These are phyloP conservation scores for Cystofilobasidium capitatum DNA, from an alignment of 768 basidiomycete species.

Conservation along the genomic window DNA sequence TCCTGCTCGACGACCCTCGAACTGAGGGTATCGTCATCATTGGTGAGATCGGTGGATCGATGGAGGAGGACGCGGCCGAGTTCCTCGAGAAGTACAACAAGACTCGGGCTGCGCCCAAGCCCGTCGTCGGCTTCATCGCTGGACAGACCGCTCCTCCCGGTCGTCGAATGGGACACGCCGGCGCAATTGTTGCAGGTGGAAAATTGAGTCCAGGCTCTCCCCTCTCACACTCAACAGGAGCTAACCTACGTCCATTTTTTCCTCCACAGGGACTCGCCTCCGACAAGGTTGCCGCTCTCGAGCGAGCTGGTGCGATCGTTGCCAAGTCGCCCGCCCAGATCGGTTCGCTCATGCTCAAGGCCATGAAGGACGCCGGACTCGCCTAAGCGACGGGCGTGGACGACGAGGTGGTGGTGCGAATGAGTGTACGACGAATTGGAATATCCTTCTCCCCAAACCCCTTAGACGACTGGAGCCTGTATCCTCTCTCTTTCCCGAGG, in stretches of 20 bases:
- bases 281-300: slow-evolving; percentile 74
- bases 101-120: slow-evolving; percentile 74
- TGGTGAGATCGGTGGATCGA: slow-evolving; percentile 96
- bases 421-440: neutral
- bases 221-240: too few species aligned
- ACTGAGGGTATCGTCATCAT: slow-evolving; percentile 97
- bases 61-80: slow-evolving; percentile 99
- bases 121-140: slow-evolving; percentile 95
- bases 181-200: slow-evolving; percentile 90
- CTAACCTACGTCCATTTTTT: too few species aligned
- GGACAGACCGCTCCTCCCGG: slow-evolving; percentile 97
- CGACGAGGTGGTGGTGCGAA: too few species aligned
- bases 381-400: slow-evolving; percentile 19
- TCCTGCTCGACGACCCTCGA: slow-evolving; percentile 86
- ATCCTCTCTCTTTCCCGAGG: too few species aligned
- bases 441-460: neutral
- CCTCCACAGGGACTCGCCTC: slow-evolving; percentile 85
- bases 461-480: too few species aligned
- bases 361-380: slow-evolving; percentile 34
- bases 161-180: slow-evolving; percentile 63
- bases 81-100: slow-evolving; percentile 90
- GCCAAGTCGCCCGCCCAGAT: slow-evolving; percentile 94
- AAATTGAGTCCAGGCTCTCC: too few species aligned
- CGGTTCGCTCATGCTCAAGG: slow-evolving; percentile 79
- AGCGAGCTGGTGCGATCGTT: slow-evolving; percentile 84